Conservation (phyloP, 176 grass and related monocot species). For the Saccharum officinarum region DNA sequence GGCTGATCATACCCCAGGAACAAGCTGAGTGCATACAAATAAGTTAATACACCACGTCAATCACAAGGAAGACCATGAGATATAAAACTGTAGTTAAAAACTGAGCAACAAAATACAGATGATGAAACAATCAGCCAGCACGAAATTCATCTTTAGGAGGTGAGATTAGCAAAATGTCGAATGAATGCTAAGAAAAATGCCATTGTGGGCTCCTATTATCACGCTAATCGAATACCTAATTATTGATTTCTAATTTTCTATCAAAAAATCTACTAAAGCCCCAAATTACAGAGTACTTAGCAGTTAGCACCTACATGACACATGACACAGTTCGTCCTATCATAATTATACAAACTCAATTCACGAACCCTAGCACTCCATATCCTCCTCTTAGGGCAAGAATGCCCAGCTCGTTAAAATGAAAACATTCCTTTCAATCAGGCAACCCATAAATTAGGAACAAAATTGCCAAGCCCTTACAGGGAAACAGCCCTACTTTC, state of each 20-base stretch:
- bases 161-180: neutral
- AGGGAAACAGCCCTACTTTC: neutral
- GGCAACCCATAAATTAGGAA: neutral
- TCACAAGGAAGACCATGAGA: neutral
- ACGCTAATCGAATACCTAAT: neutral
- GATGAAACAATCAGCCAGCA: neutral
- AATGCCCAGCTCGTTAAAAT: neutral
- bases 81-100: neutral
- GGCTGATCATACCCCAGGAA: slow-evolving; percentile 24
- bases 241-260: neutral
- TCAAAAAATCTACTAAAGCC: neutral
- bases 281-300: neutral
- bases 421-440: neutral
- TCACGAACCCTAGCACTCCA: neutral
- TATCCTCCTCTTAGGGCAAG: neutral
- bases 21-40: slow-evolving; percentile 9
- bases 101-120: neutral
- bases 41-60: neutral
- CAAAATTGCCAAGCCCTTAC: neutral
- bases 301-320: neutral
- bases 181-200: neutral
- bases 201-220: neutral
- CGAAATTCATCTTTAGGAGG: neutral
- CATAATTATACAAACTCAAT: neutral
- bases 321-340: neutral